Base-by-base conservation (phyloP, 768 basidiomycete genomes). In the Boletus sp. region DNA sequence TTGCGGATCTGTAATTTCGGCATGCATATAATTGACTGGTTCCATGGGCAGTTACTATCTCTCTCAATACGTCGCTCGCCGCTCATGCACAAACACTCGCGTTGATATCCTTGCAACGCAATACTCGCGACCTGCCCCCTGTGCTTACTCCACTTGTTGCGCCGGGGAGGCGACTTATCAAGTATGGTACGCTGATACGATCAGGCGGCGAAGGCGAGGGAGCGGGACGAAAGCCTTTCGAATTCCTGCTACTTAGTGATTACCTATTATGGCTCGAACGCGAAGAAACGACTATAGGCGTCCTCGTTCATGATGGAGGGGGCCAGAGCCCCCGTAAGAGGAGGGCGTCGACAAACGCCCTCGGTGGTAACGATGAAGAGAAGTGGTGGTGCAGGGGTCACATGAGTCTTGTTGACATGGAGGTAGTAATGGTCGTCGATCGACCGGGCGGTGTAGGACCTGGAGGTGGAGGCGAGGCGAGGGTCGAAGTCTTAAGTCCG, bases 171-270 rank as follows among this genome's bases (percentile, higher is more conserved):
- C 79, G 75, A 0, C 79, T 95, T 40, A 69, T 96, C 42, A 86
- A 83, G 53, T 82, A 88, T 13, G 87, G 85, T 0, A 60, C 77
- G 1, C 74, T 91, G 6, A 64, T 83, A 15, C 84, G 87, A 62
- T 62, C 67, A 2, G 59, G 58, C 11, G 55, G 69, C 79, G 47
- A 83, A 83, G 64, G 79, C 57, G 78, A 76, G 4, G 68, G 71
- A 47, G 41, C 50, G 4, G 61, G 17, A 39, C 65, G 67, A 51
- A 67, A 41, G 76, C 81, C 14, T 68, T 80, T 47, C 78, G 86
- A 89, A 58, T 89, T 94, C 65, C 73, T 94, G 10, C 77, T 95
- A 1, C 90, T 94, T 67, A 88, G 85, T 14, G 93, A 95, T 70
- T 84, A 84, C 59, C 70, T 95, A 33, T 62, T 94, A 34, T 92